Percentiles rank a stretch among this genome's conserved stretches.
Evolutionary conservation across 75 land plant species (phyloP).

Genomic region (Cunninghamia lanceolata): DNA sequence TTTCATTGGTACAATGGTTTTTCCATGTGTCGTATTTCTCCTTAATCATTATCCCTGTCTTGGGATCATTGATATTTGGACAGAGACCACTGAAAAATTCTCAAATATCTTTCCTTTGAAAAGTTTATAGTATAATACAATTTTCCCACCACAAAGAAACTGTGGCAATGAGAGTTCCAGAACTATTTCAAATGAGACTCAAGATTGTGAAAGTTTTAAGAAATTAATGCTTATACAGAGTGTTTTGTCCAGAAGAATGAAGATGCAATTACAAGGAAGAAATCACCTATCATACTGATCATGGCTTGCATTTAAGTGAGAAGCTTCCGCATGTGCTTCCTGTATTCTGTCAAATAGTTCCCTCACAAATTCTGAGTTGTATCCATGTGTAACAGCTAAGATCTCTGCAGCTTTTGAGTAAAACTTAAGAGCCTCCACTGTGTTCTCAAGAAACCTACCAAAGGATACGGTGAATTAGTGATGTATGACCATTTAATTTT

Average conservation of each 20-base stretch:
- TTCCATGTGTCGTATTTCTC: neutral
- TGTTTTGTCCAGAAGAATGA: neutral
- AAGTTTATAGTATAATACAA: neutral
- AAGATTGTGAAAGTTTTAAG: neutral
- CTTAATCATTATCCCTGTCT: neutral
- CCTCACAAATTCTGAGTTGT: slow-evolving; percentile 47
- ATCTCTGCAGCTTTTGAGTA: slow-evolving; percentile 56
- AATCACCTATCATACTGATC: neutral
- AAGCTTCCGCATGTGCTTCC: slow-evolving; percentile 65
- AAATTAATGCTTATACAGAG: neutral
- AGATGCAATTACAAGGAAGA: neutral
- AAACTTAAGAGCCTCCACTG: slow-evolving; percentile 47
- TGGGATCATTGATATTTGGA: neutral
- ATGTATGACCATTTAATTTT: neutral
- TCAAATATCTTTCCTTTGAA: neutral
- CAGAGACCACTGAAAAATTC: neutral
- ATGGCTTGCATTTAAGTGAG: slow-evolving; percentile 9
- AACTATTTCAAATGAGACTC: neutral
- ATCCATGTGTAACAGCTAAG: slow-evolving; percentile 67
- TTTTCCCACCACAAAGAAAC: neutral
- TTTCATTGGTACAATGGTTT: neutral
- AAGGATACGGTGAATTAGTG: neutral
- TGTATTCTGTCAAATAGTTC: slow-evolving; percentile 47
- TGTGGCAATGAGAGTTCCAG: neutral
- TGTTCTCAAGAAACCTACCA: slow-evolving; percentile 60